A percentile compares a stretch with the other conserved stretches of the same genome.
phyloP scores from a whole-genome alignment of 139 green algal species.

The Picochlorum sp. region DNA sequence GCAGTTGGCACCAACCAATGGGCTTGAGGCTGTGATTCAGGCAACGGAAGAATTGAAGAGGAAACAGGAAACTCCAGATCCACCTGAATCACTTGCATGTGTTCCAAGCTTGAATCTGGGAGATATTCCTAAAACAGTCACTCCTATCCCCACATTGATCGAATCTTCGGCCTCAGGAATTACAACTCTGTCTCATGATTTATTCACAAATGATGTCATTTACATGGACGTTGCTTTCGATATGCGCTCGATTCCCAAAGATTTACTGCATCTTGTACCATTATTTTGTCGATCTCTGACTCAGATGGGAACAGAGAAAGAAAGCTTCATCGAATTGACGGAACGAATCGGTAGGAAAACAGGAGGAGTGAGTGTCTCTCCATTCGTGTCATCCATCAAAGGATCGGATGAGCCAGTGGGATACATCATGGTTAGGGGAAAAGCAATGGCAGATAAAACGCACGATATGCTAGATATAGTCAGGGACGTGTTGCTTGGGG shows the following conservation, averaged over 20 bases:
- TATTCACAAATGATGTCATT: constrained; percentile 98
- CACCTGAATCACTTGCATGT: constrained; percentile 74
- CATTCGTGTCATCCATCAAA: constrained; percentile 56
- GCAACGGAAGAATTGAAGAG: constrained; percentile 74
- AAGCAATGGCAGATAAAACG: constrained; percentile 81
- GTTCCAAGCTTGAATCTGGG: constrained; percentile 66
- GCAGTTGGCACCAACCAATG: constrained; percentile 15
- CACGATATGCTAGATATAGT: constrained; percentile 81
- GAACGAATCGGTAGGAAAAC: constrained; percentile 96
- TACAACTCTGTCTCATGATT: constrained; percentile 83
- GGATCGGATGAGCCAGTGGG: constrained; percentile 51
- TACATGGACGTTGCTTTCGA: constrained; percentile 81
- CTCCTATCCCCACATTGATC: constrained; percentile 65
- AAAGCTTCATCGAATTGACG: constrained; percentile 88
- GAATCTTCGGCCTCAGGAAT: constrained; percentile 31
- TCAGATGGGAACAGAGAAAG: constrained; percentile 79
- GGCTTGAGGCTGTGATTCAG: constrained; percentile 35
- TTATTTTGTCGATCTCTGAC: constrained; percentile 87
- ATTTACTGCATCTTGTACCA: constrained; percentile 89
- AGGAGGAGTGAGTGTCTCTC: constrained; percentile 80
- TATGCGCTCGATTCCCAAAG: constrained; percentile 49
- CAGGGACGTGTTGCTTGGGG: constrained; percentile 69
- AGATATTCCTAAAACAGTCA: constrained; percentile 81
- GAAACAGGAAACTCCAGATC: constrained; percentile 90
- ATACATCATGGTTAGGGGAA: constrained; percentile 82